A percentile compares a stretch with the other conserved stretches of the same genome.
Evolutionary conservation across 2,329 filamentous ascomycete genomes (phyloP).

Genomic region (Periconia sp.): DNA sequence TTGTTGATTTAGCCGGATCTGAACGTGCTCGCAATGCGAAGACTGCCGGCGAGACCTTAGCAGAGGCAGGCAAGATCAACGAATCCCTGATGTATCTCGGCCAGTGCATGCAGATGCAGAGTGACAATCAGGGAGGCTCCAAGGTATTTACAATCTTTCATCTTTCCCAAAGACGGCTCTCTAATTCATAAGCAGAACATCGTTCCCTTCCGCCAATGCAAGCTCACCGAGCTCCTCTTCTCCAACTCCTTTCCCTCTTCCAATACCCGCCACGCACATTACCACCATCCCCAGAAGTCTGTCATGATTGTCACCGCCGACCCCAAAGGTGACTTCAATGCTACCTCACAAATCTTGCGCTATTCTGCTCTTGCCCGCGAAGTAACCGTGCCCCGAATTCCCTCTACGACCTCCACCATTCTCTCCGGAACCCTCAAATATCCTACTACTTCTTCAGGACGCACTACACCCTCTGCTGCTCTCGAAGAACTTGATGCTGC

Average conservation of each 20-base stretch:
- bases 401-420: constrained; percentile 79
- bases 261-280: constrained; percentile 50
- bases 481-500: constrained; percentile 80
- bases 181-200: constrained; percentile 53
- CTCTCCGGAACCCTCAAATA: constrained; percentile 39
- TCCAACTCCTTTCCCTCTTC: constrained; percentile 56
- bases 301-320: constrained; percentile 98
- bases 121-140: constrained; percentile 73
- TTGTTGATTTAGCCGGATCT: constrained; percentile 93
- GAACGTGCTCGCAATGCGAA: constrained; percentile 93
- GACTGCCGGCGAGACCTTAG: constrained; percentile 89
- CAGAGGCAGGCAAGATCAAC: constrained; percentile 97
- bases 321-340: constrained; percentile 91
- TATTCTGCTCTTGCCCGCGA: constrained; percentile 93
- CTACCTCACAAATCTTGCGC: constrained; percentile 92
- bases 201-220: constrained; percentile 71
- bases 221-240: constrained; percentile 60
- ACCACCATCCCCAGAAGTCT: constrained; percentile 73
- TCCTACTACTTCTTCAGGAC: constrained; percentile 48
- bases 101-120: constrained; percentile 95
- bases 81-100: constrained; percentile 98
- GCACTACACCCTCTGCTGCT: constrained; percentile 53
- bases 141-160: constrained; percentile 62
- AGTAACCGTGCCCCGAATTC: constrained; percentile 87
- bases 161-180: constrained; percentile 12